These are phyloP conservation scores for Fomitopsis schrenkii DNA, from an alignment of 1,284 basidiomycete genomes.

Conservation along the genomic window DNA sequence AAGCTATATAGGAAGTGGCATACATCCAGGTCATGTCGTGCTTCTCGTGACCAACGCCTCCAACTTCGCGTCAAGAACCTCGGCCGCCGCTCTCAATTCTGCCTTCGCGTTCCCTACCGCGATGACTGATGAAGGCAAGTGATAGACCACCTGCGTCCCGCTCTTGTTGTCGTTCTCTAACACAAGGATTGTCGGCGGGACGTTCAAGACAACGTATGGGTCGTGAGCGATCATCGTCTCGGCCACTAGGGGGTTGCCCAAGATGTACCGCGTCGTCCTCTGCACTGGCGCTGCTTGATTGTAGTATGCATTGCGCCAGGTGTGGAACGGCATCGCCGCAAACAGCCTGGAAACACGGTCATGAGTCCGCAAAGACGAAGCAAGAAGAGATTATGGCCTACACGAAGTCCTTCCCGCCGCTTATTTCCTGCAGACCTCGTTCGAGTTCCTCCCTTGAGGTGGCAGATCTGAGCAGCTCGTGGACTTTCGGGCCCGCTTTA, in stretches of 20 bases:
- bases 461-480: conserved; percentile 25
- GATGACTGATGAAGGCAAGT: conserved; percentile 43
- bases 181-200: conserved; percentile 47
- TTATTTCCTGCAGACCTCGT: conserved; percentile 23
- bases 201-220: conserved; percentile 36
- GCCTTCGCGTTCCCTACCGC: conserved; percentile 19
- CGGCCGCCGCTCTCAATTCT: conserved; percentile 32
- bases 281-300: conserved; percentile 21
- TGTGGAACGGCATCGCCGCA: conserved; percentile 34
- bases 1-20: neutral
- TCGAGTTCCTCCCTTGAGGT: conserved; percentile 37
- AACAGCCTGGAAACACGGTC: conserved; percentile 36
- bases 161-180: conserved; percentile 34
- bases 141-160: conserved; percentile 44
- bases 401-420: conserved; percentile 41
- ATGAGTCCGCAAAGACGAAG: neutral
- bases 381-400: conserved; percentile 22
- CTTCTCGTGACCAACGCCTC: conserved; percentile 35
- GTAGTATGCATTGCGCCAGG: conserved; percentile 36
- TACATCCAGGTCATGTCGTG: neutral
- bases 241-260: conserved; percentile 53
- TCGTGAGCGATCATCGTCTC: conserved; percentile 43
- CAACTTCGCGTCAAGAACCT: conserved; percentile 41
- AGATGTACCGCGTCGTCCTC: conserved; percentile 37
- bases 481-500: conserved; percentile 24